phyloP scores from a whole-genome alignment of 345 rosid genomes.

The Corymbia maculata region DNA sequence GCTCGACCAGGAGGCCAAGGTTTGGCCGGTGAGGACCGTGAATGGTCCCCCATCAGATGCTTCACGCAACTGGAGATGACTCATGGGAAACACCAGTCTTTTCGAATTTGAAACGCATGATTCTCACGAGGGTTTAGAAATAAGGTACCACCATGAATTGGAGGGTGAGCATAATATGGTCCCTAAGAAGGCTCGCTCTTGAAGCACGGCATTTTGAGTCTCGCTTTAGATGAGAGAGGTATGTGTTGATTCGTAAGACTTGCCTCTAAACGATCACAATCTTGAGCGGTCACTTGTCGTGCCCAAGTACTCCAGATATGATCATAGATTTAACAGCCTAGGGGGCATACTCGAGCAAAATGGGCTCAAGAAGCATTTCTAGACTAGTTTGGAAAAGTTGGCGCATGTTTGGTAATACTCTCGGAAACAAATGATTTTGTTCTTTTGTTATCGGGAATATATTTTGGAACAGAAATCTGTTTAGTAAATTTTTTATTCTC shows the following conservation, averaged over 20 bases:
- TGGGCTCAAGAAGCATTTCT: background rate
- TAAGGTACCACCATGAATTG: background rate
- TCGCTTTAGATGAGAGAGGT: background rate
- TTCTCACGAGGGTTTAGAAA: background rate
- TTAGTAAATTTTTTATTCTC: too few relatives aligned
- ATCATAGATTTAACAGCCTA: background rate
- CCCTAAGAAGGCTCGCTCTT: background rate
- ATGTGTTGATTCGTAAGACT: background rate
- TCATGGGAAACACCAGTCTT: background rate
- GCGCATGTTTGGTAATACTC: too few relatives aligned
- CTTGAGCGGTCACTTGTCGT: background rate
- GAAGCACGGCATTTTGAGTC: background rate
- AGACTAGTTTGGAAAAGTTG: background rate
- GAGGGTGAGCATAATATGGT: background rate
- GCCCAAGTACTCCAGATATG: background rate
- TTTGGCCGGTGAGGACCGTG: background rate
- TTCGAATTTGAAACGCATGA: rapidly evolving
- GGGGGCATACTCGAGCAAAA: background rate
- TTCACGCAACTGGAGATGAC: background rate
- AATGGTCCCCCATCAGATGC: background rate
- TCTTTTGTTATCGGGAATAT: too few relatives aligned
- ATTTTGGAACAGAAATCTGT: too few relatives aligned
- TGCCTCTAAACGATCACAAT: background rate
- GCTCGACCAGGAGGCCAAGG: background rate
- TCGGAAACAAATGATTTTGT: too few relatives aligned